Conservation (phyloP, 2,329 filamentous ascomycete species). For the Phialophora chinensis region DNA sequence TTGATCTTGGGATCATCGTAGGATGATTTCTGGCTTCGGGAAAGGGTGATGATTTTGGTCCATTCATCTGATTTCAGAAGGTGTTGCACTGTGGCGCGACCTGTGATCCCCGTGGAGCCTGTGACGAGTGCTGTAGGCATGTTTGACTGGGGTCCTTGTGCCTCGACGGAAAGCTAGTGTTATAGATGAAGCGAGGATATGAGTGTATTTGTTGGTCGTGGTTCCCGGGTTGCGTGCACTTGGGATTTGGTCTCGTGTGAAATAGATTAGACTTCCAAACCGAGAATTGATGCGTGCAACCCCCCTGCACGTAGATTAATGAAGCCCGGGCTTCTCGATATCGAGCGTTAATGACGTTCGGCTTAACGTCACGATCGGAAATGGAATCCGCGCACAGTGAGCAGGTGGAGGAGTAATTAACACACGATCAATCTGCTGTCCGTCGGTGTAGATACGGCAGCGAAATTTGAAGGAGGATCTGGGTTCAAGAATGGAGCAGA, state of each 20-base stretch:
- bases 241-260: background rate
- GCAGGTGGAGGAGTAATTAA: background rate
- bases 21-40: background rate
- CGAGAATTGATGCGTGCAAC: background rate
- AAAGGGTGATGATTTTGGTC: background rate
- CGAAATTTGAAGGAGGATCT: too few species aligned
- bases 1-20: background rate
- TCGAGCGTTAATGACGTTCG: background rate
- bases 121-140: background rate
- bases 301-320: background rate
- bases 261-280: background rate
- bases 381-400: background rate
- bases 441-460: background rate
- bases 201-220: background rate
- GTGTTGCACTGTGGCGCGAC: background rate
- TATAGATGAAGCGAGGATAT: background rate
- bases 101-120: background rate
- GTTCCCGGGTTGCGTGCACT: too few species aligned
- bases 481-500: background rate
- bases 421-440: background rate
- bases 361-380: background rate
- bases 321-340: background rate
- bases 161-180: background rate
- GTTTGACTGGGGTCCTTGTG: background rate
- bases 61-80: background rate